Conservation (phyloP, 768 basidiomycete species). For the Brasilioporus rufonigricans region DNA sequence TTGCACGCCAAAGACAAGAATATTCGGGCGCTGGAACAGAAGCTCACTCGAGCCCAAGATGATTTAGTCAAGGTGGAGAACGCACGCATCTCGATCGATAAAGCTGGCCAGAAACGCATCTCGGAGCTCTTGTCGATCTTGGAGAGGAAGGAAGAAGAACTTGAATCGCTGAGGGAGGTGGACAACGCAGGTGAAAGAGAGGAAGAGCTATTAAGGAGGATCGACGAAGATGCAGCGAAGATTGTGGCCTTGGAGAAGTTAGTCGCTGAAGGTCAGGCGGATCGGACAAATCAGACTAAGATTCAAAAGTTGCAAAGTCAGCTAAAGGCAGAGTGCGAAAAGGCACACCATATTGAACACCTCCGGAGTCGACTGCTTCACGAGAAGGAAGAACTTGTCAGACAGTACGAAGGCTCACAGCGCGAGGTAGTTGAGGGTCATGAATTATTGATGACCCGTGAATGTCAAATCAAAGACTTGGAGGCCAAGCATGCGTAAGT, state of each 20-base stretch:
- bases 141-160: conserved; percentile 60
- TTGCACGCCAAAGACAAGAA: conserved; percentile 45
- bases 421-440: conserved; percentile 30
- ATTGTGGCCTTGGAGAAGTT: conserved; percentile 55
- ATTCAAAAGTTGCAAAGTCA: conserved; percentile 41
- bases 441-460: conserved; percentile 18
- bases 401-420: conserved; percentile 40
- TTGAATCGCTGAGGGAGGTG: conserved; percentile 41
- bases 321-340: conserved; percentile 43
- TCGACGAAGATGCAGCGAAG: conserved; percentile 72
- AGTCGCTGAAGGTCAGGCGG: conserved; percentile 40
- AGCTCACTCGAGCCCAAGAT: conserved; percentile 46
- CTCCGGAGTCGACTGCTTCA: conserved; percentile 44
- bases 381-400: conserved; percentile 52
- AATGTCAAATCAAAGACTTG: conserved; percentile 25
- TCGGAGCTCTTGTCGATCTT: conserved; percentile 42
- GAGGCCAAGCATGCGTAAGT: conserved; percentile 28
- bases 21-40: conserved; percentile 43
- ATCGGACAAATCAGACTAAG: conserved; percentile 29
- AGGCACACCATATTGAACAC: conserved; percentile 39
- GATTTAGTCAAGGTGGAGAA: conserved; percentile 56
- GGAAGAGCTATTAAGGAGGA: conserved; percentile 57
- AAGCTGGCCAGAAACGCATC: conserved; percentile 42
- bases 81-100: conserved; percentile 55
- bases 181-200: conserved; percentile 50